Evolutionary conservation across 2,329 filamentous ascomycete species (phyloP), one percentile per base, ranked within the genome.

Genomic region (Alternaria gaisen): DNA sequence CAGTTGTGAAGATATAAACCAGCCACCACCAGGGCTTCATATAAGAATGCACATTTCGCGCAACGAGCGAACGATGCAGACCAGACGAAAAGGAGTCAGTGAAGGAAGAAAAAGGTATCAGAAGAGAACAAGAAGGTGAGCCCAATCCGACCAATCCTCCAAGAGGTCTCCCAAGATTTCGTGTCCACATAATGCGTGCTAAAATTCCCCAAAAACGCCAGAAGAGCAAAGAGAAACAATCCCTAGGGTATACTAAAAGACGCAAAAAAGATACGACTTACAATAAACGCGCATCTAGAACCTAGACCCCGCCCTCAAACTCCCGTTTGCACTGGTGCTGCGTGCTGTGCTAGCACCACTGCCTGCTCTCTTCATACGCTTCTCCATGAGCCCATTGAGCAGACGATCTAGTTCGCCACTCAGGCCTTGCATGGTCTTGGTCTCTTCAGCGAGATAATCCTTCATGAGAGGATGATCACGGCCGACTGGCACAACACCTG

Each of bases 321-420:
- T 63, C 6, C 60, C 62, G 24, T 63, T 65, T 38, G 55, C 52
- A 36, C 61, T 64, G 7, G 47, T 56, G 40, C 56, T 62, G 11
- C 60, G 57, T 12, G 32, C 53, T 14, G 53, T 57, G 41, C 62
- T 65, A 48, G 53, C 62, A n/a, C 46, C 62, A 26, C 60, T 62
- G 6, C 60, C 60, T 12, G 60, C 59, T 20, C 62, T 30, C 61
- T 69, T 76, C 64, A 70, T 71, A 63, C 83, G 82, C 61, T 80
- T 82, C 51, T 82, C 79, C 65, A 97, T 83, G 90, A 92, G 94
- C 72, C 92, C 89, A 67, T 90, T 90, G 44, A 97, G 86, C 87
- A 97, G 89, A 20, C 91, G 88, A 80, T 99, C 94, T 68, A 98
- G 85, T 84, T 94, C 90, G 81, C 90, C 91, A 60, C 92, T 94